These are phyloP conservation scores for Aspergillus steynii DNA, from an alignment of 495 filamentous ascomycete genomes.

Conservation along the genomic window DNA sequence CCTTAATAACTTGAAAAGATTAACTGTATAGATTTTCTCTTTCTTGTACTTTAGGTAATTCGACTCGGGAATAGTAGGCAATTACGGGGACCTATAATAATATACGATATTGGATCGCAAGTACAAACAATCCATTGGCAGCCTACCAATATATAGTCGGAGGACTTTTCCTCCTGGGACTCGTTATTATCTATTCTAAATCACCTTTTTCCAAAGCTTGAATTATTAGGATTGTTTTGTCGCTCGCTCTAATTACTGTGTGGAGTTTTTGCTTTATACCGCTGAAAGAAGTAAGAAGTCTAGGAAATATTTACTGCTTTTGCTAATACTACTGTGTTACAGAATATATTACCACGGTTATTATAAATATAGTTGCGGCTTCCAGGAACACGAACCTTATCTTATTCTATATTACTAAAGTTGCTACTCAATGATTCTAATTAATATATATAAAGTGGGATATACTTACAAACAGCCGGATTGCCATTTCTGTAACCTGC, in stretches of 20 bases:
- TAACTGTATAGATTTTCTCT: no score
- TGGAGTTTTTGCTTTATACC: neutral
- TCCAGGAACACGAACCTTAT: neutral
- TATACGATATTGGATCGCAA: no score
- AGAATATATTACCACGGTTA: neutral
- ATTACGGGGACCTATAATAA: no score
- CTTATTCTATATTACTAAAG: neutral
- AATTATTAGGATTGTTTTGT: neutral
- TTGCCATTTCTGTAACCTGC: no score
- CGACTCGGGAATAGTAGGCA: no score
- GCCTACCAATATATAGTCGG: neutral
- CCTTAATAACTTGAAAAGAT: no score
- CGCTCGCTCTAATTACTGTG: neutral
- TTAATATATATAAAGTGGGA: neutral
- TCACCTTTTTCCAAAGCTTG: neutral
- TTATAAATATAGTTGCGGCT: neutral
- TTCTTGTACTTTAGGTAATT: no score
- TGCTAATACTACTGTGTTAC: neutral
- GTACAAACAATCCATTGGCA: no score
- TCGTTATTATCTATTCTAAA: neutral
- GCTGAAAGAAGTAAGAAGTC: neutral
- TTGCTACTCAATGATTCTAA: neutral
- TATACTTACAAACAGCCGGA: no score
- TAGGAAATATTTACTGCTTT: neutral
- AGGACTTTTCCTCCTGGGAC: neutral